A percentile compares a stretch with the other conserved stretches of the same genome.
Evolutionary conservation across 306 rosid genomes (phyloP).

Genomic region (Argentina anserina): DNA sequence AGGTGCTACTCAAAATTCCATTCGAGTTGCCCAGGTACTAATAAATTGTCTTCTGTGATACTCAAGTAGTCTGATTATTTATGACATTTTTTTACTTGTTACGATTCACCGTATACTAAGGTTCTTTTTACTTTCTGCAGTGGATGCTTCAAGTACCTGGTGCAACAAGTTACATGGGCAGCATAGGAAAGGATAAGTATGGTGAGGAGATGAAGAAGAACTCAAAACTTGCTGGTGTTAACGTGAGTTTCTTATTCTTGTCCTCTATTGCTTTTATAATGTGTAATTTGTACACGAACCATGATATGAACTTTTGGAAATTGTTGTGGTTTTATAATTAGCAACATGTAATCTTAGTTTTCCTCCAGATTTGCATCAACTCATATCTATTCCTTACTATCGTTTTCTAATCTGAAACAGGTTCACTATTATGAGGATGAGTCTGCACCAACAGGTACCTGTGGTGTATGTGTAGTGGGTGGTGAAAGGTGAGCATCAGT

Average conservation of each 20-base stretch:
- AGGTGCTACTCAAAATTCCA: slow-evolving; percentile 95
- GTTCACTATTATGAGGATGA: slow-evolving; percentile 90
- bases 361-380: background rate
- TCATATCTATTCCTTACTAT: background rate
- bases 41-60: background rate
- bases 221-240: slow-evolving; percentile 68
- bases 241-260: slow-evolving; percentile 39
- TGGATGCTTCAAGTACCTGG: slow-evolving; percentile 94
- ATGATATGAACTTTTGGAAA: background rate
- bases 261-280: background rate
- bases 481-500: slow-evolving; percentile 63
- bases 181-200: slow-evolving; percentile 92
- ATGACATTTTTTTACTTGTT: background rate
- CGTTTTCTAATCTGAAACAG: slow-evolving; percentile 28
- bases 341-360: background rate
- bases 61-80: background rate
- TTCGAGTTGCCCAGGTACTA: slow-evolving; percentile 84
- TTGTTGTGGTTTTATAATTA: background rate
- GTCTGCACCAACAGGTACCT: slow-evolving; percentile 23
- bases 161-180: slow-evolving; percentile 85
- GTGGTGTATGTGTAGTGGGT: slow-evolving; percentile 19
- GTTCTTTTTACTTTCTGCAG: slow-evolving; percentile 26
- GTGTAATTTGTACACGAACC: background rate
- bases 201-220: slow-evolving; percentile 85
- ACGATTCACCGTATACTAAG: background rate